Conservation (phyloP, 352 stramenopile species). For the Pythium phragmiticola region DNA sequence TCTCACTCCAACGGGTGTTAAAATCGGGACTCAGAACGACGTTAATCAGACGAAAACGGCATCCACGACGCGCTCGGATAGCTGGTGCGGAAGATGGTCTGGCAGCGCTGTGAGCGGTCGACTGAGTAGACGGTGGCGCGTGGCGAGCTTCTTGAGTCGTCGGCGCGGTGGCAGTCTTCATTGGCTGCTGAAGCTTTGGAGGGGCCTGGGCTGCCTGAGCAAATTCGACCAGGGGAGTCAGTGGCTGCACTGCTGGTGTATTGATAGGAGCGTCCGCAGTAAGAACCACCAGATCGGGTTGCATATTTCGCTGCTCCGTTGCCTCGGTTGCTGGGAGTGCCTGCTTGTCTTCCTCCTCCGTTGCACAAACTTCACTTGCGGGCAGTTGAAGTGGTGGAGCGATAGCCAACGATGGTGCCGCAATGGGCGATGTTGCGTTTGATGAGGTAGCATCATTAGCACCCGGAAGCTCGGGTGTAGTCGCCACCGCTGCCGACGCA, state of each 20-base stretch:
- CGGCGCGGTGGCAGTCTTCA: background rate
- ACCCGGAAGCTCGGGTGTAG: background rate
- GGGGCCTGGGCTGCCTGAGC: background rate
- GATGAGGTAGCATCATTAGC: background rate
- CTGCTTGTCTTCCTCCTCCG: background rate
- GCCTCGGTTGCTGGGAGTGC: background rate
- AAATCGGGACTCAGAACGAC: slow-evolving; percentile 61
- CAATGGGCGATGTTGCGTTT: background rate
- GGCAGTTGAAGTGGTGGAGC: background rate
- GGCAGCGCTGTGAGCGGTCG: background rate
- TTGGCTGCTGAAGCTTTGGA: background rate
- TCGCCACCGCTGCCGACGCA: background rate
- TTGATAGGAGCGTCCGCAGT: background rate
- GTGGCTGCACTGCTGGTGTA: background rate
- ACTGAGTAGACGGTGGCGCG: background rate
- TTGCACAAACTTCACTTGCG: background rate
- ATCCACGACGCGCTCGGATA: slow-evolving; percentile 46
- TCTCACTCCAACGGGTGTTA: slow-evolving; percentile 49
- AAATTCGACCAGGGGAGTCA: background rate
- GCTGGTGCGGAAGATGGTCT: background rate
- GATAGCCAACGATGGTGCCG: background rate
- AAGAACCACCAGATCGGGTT: slow-evolving; percentile 8
- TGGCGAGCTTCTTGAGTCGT: background rate
- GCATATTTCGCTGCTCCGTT: background rate
- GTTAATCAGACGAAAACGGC: slow-evolving; percentile 72